These are phyloP conservation scores for Lentinus polychrous DNA, from an alignment of 1,284 basidiomycete genomes.

Conservation along the genomic window DNA sequence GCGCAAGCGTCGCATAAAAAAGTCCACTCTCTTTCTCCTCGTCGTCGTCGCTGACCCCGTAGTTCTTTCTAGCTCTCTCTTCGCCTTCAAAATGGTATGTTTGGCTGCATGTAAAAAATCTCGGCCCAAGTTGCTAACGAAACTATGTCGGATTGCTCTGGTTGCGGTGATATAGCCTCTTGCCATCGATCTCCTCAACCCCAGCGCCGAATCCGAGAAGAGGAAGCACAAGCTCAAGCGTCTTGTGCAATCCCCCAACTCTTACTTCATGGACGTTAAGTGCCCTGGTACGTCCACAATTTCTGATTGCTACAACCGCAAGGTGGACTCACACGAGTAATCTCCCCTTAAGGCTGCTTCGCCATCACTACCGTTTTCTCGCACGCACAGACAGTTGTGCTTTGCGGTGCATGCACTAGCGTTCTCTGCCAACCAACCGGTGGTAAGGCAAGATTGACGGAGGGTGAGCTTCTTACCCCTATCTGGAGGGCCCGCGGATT, in stretches of 20 bases:
- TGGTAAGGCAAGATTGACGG: constrained; percentile 97
- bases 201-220: constrained; percentile 81
- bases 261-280: constrained; percentile 99
- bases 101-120: not conserved
- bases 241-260: constrained; percentile 96
- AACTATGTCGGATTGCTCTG: constrained; percentile 9
- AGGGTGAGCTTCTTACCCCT: constrained; percentile 62
- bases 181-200: constrained; percentile 98
- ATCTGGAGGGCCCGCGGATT: not conserved
- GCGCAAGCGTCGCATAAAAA: constrained; percentile 23
- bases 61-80: constrained; percentile 12
- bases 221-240: constrained; percentile 99
- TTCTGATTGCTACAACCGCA: not conserved
- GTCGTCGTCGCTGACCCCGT: constrained; percentile 16
- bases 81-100: constrained; percentile 24
- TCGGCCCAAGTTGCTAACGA: constrained; percentile 5
- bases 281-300: constrained; percentile 76
- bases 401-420: constrained; percentile 90
- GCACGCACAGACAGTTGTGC: constrained; percentile 89
- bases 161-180: constrained; percentile 63
- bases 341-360: constrained; percentile 71
- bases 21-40: constrained; percentile 17
- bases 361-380: constrained; percentile 95
- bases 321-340: constrained; percentile 4
- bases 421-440: constrained; percentile 98